These are phyloP conservation scores for Takakia lepidozioides DNA, from an alignment of 225 moss, liverwort and hornwort genomes.

Conservation along the genomic window DNA sequence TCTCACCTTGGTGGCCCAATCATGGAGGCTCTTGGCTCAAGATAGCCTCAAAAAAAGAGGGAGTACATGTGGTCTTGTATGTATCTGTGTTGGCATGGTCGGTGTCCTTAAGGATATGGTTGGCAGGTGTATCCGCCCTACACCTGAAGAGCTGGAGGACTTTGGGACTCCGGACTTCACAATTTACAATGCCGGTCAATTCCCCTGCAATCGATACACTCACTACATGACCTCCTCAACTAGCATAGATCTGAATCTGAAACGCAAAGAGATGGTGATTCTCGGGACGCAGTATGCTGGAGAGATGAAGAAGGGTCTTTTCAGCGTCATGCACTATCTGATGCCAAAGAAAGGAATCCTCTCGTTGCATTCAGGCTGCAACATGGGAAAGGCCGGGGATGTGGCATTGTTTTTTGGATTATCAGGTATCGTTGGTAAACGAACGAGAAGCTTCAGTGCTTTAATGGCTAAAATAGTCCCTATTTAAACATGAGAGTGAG, in stretches of 20 bases:
- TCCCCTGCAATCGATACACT: conserved; percentile 99
- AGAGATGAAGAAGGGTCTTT: conserved; percentile 99
- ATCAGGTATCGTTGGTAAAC: conserved; percentile 99
- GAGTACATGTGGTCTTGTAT: conserved; percentile 36
- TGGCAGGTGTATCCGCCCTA: conserved; percentile 99
- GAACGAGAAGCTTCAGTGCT: conserved; percentile 61
- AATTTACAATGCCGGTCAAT: conserved; percentile 99
- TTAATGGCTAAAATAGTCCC: conserved; percentile 8
- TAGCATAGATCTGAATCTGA: conserved; percentile 99
- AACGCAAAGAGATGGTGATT: conserved; percentile 99
- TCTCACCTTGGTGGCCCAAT: conserved; percentile 3
- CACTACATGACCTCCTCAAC: conserved; percentile 99
- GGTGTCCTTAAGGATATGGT: conserved; percentile 91
- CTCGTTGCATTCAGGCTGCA: conserved; percentile 99
- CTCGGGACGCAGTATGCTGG: conserved; percentile 99
- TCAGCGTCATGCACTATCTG: conserved; percentile 99
- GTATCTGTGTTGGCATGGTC: conserved; percentile 52
- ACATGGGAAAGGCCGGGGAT: conserved; percentile 99
- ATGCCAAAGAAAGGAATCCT: conserved; percentile 99
- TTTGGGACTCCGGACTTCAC: conserved; percentile 99
- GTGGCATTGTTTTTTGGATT: conserved; percentile 99
- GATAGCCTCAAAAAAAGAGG: conserved; percentile 3
- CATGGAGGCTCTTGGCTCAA: conserved; percentile 7
- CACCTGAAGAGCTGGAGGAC: conserved; percentile 99
- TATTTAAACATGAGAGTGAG: conserved; percentile 1